Conservation (phyloP, 768 basidiomycete genomes). For the Dictyophora rubrovolvata region DNA sequence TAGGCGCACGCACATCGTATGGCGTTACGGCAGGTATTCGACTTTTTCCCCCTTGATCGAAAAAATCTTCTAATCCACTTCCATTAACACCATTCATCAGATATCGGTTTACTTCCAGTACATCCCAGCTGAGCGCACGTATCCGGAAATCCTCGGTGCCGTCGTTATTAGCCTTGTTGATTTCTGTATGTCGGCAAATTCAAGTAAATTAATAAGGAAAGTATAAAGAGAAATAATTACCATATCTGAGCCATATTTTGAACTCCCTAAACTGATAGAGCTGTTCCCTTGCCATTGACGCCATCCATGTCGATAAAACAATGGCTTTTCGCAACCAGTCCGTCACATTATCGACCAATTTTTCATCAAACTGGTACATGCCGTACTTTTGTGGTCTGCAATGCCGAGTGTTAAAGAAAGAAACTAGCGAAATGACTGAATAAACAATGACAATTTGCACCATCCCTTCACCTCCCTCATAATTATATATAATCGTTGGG, state of each 20-base stretch:
- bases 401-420: slow-evolving; percentile 10
- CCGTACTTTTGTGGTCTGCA: slow-evolving; percentile 44
- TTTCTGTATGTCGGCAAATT: slow-evolving; percentile 26
- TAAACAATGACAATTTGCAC: slow-evolving; percentile 50
- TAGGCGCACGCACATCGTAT: slow-evolving; percentile 38
- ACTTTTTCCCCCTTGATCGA: slow-evolving; percentile 25
- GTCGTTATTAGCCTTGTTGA: slow-evolving; percentile 34
- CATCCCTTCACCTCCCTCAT: slow-evolving; percentile 74
- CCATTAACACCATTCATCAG: slow-evolving; percentile 57
- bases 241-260: slow-evolving; percentile 65
- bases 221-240: slow-evolving; percentile 25
- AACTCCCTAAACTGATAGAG: slow-evolving; percentile 68
- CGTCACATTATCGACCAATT: slow-evolving; percentile 44
- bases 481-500: slow-evolving; percentile 66
- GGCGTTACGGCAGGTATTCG: slow-evolving; percentile 37
- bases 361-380: slow-evolving; percentile 41
- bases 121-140: slow-evolving; percentile 51
- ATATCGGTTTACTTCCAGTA: slow-evolving; percentile 74
- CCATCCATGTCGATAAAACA: slow-evolving; percentile 58
- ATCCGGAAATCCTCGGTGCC: slow-evolving; percentile 38
- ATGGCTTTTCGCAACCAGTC: slow-evolving; percentile 46
- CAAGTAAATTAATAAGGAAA: slow-evolving; percentile 11
- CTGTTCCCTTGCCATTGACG: slow-evolving; percentile 55
- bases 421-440: background rate
- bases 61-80: slow-evolving; percentile 73